Base-by-base conservation (phyloP, 1,284 basidiomycete species). In the Ustilago bromivora region DNA sequence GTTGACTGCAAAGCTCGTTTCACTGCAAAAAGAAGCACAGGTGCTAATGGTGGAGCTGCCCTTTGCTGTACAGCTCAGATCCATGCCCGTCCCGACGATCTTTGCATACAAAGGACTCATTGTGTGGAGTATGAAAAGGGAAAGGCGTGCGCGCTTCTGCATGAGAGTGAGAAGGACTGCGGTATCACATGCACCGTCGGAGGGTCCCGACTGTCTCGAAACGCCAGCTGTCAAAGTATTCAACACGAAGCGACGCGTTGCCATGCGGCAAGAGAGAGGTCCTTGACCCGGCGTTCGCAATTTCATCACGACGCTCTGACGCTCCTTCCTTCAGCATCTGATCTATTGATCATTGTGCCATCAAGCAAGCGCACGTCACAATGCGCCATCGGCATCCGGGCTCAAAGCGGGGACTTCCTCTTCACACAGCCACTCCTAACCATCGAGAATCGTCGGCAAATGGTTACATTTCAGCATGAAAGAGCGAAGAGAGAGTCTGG, bases 71-170 rank as follows among this genome's bases (percentile, higher is more conserved):
- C 23, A 31, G 49, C 28, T 12, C 6, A 32, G 23, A 51, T 31
- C 49, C 49, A 31, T 31, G 49, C 31, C n/a, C 31, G 28, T 12
- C 5, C 28, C 10, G 19, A 19, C 11, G n/a, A 11, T 31, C 34
- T 34, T 58, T 54, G 51, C 54, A 51, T 10, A 41, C 43, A 36
- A 41, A 57, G 12, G 51, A 7, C 43, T 19, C 43, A 46, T 46
- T 46, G 43, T 19, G n/a, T 23, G 38, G 43, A n/a, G n/a, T 17
- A 28, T 28, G 31, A 51, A 12, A 51, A 28, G 13, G 28, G 49
- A 51, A 17, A 15, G 61, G 66, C 43, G 23, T 53, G 60, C 59
- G 56, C 66, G 40, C 43, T 35, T 17, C 23, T 59, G 57, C 56
- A 69, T 46, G 43, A 41, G 40, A 17, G 13, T 11, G 40, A 46